Percentiles rank a stretch among this genome's conserved stretches.
Conservation (phyloP, 805 yeast genomes). For the Maudiozyma serrabonitensis region DNA sequence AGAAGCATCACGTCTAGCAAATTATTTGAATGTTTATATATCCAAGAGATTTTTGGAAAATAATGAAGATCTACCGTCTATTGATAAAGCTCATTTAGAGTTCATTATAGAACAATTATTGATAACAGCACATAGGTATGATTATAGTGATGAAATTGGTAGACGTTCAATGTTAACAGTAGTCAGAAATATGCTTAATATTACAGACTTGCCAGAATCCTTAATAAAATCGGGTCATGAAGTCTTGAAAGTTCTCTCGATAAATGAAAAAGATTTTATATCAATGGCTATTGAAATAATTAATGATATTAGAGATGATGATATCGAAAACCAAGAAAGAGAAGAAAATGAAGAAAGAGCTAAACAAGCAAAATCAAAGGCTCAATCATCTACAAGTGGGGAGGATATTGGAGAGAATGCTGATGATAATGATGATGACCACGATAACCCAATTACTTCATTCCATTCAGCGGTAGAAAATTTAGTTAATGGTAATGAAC, state of each 20-base stretch:
- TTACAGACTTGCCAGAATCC: slow-evolving; percentile 45
- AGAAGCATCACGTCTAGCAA: slow-evolving; percentile 65
- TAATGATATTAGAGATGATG: slow-evolving; percentile 71
- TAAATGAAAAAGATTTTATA: slow-evolving; percentile 75
- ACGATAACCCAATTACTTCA: slow-evolving; percentile 33
- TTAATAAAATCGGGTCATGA: slow-evolving; percentile 48
- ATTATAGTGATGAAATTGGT: slow-evolving; percentile 85
- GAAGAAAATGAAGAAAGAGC: slow-evolving; percentile 17
- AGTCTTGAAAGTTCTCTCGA: slow-evolving; percentile 61
- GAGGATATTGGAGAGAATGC: slow-evolving; percentile 1
- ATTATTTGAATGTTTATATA: slow-evolving; percentile 46
- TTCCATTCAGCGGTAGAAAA: slow-evolving; percentile 39
- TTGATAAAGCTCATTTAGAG: slow-evolving; percentile 50
- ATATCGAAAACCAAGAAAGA: slow-evolving; percentile 32
- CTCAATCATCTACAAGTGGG: neutral
- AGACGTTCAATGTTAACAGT: slow-evolving; percentile 63
- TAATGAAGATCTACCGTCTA: slow-evolving; percentile 14
- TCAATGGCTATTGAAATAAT: slow-evolving; percentile 79
- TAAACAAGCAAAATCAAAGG: slow-evolving; percentile 17
- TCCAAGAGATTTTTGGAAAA: slow-evolving; percentile 32
- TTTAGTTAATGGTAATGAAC: slow-evolving; percentile 21
- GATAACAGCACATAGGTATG: slow-evolving; percentile 57
- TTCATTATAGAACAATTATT: slow-evolving; percentile 70
- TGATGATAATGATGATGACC: neutral
- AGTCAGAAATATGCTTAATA: slow-evolving; percentile 48